Base-by-base conservation (phyloP, 306 rosid species). In the Quercus agrifolia region DNA sequence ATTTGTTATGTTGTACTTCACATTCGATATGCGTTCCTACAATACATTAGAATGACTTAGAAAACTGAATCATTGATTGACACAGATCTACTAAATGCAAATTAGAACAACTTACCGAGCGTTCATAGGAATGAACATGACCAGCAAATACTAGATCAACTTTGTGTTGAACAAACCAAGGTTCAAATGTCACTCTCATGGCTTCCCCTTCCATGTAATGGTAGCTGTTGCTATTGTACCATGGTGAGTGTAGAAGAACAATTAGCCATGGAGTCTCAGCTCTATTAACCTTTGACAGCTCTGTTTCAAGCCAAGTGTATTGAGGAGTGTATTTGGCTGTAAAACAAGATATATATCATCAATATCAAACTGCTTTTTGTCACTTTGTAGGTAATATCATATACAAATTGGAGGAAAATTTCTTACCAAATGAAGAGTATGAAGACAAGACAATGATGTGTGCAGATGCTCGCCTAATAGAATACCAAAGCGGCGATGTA, bases 381-480 rank as follows among this genome's bases (percentile, higher is more conserved):
- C 12, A 1, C 13, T 11, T 25, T 23, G 3, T 61, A 13, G 6
- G 15, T 25, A 14, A 49, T 49, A 49, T 49, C 5, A 49, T 11
- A 25, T 13, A 14, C 30, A 61, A 4, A 61, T 23, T 23, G 35
- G 27, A 61, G 9, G 33, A 23, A 66, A 28, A 15, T 18, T 57
- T 51, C 17, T 27, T 89, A 94, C 98, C 98, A 77, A 77, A 91
- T 21, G 96, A 89, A 27, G 97, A 90, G 84, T 95, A 91, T 58
- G 97, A 90, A 73, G 98, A 80, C 88, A 95, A 77, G 61, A 92
- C 92, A 44, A 91, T 88, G 86, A 94, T 87, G 85, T 95, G 72
- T 56, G 97, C 92, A n/a, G 95, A 91, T 85, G 97, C 97, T 81
- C 96, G 90, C 80, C 89, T 90, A 83, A 92, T 86, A 78, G 97